These are phyloP conservation scores for Linum lewisii DNA, from an alignment of 345 rosid genomes.

Conservation along the genomic window DNA sequence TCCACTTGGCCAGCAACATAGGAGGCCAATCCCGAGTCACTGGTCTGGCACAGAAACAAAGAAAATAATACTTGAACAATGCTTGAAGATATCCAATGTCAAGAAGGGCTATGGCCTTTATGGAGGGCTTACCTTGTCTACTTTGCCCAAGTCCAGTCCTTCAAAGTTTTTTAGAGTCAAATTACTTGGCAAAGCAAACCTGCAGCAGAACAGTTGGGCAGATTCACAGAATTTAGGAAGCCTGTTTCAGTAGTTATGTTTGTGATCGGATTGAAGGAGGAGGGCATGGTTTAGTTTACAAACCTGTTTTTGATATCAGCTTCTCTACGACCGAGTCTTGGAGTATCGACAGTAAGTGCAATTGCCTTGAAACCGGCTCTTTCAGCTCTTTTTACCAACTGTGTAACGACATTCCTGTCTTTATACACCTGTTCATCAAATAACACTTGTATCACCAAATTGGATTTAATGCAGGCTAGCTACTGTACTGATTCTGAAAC, in stretches of 20 bases:
- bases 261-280: too few species aligned
- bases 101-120: neutral
- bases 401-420: constrained; percentile 73
- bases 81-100: neutral
- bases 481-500: too few species aligned
- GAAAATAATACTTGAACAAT: neutral
- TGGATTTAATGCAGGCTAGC: too few species aligned
- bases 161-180: constrained; percentile 84
- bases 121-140: constrained; percentile 52
- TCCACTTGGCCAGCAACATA: constrained; percentile 86
- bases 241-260: neutral
- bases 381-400: constrained; percentile 86
- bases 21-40: constrained; percentile 85
- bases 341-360: constrained; percentile 94
- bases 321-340: constrained; percentile 91
- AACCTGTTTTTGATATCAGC: constrained; percentile 94
- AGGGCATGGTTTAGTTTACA: neutral
- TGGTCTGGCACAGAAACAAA: constrained; percentile 27
- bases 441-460: too few species aligned
- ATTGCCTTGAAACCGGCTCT: constrained; percentile 91
- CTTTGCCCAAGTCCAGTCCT: constrained; percentile 72
- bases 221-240: too few species aligned
- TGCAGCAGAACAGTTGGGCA: constrained; percentile 20
- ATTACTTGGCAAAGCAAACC: constrained; percentile 62
- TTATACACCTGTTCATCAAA: constrained; percentile 46